Evolutionary conservation across 192 early-diverging fungal species (phyloP), one percentile per base, ranked within the genome.

Genomic region (Umbelopsis isabellina): DNA sequence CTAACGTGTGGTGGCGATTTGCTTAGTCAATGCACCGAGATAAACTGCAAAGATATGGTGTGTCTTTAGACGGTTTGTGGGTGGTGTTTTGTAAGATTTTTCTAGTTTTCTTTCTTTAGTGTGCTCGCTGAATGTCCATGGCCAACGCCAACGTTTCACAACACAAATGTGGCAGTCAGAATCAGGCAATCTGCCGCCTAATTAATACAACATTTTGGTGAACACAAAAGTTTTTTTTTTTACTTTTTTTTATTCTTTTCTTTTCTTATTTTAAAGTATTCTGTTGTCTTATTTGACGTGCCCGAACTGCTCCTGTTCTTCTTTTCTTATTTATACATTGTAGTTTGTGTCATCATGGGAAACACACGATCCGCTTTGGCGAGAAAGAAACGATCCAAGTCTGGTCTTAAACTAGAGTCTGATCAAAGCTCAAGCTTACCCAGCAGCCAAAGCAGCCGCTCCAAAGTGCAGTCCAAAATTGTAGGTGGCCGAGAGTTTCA

Each of bases 401-500:
- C 12, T 4, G 37, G 2, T 25, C 8, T 2, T 5, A 25, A 25
- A 25, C 13, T 12, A 35, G 33, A 35, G 27, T 8, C 30, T 35
- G 1, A 35, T 3, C 55, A 15, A 15, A 61, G 18, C 55, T 2
- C 9, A 4, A 61, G 55, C 13, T 15, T n/a, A 8, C 55, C 55
- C 2, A 33, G 55, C 30, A 61, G 55, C 25, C 9, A 35, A 25
- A 49, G 18, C 20, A 61, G 55, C 27, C 27, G 55, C 0, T 15
- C 55, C 3, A 33, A 35, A 30, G 30, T 25, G 11, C 55, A 61
- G 27, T 35, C 27, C 4, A 30, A 30, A 61, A 61, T 75, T 8
- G 45, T 74, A 35, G 46, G 51, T 35, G 73, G 73, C 5, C 53
- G 76, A 69, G 66, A 65, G 48, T 77, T 64, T 25, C 76, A 77